Base-by-base conservation (phyloP, 768 basidiomycete species). In the Calocybe gangraenosa region DNA sequence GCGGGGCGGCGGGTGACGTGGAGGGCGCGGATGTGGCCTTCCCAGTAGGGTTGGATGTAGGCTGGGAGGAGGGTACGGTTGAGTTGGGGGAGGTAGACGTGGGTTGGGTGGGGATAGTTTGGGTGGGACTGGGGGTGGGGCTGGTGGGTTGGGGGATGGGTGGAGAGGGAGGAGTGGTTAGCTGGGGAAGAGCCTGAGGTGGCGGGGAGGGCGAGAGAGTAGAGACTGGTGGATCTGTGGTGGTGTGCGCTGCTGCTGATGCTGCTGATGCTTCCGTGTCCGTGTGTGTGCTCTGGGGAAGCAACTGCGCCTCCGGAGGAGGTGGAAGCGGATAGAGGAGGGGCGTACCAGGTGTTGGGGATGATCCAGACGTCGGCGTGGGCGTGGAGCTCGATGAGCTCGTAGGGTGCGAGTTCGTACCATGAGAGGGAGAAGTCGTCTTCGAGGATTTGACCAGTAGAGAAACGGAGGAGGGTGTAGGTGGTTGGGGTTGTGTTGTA, bases 401-500 rank as follows among this genome's bases (percentile, higher is more conserved):
- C 87, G 50, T 79, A 68, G 0, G 82, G 74, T 6, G 68, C 64
- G 17, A 88, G 55, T 32, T 74, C 66, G 55, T 86, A 87, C 74
- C 79, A 83, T 0, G 73, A 63, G 1, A 74, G 56, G 8, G 67
- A 50, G 36, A 74, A 75, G 17, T 83, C 79, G 55, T 87, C 85
- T 55, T 89, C 82, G 22, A 89, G 73, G 11, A 84, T 62, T 51
- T 84, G 74, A 3, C 84, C 83, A 0, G 85, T 85, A 2, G 84
- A 77, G 55, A 82, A 87, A 1, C 81, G 75, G 14, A 87, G 56
- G 10, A 88, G 67, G 0, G 73, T 70, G 59, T 77, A 82, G 10
- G 50, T 31, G 2, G 7, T 25, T 6, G 51, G 39, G 15, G 37
- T 31, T 13, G 49, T 37, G 15, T 51, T 53, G 36, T 49, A 54